phyloP scores from a whole-genome alignment of 1,284 basidiomycete species.

The Malassezia cuniculi region DNA sequence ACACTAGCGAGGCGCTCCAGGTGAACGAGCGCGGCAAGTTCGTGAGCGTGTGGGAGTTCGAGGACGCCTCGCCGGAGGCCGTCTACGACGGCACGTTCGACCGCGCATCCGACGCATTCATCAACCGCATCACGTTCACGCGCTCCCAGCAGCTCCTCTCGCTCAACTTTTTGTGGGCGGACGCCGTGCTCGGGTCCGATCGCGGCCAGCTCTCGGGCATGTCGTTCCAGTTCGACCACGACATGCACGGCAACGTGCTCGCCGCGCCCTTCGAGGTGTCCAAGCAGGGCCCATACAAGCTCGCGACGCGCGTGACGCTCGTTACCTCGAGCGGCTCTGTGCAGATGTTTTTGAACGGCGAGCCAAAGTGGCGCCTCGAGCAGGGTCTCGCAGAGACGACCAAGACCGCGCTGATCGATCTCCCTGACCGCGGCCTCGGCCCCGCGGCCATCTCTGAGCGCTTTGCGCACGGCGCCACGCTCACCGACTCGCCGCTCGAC shows the following conservation, averaged over 20 bases:
- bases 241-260: conserved; percentile 57
- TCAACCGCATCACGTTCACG: conserved; percentile 58
- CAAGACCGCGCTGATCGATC: conserved; percentile 55
- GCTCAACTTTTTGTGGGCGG: conserved; percentile 54
- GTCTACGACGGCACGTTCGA: conserved; percentile 52
- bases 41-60: conserved; percentile 31
- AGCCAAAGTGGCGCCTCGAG: conserved; percentile 64
- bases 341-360: conserved; percentile 59
- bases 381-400: conserved; percentile 62
- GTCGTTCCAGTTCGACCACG: conserved; percentile 61
- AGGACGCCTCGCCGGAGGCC: conserved; percentile 38
- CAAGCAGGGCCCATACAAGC: conserved; percentile 47
- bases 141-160: conserved; percentile 41
- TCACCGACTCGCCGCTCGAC: conserved; percentile 16
- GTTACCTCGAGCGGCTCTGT: conserved; percentile 66
- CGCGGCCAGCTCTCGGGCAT: conserved; percentile 54
- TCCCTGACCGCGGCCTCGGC: conserved; percentile 56
- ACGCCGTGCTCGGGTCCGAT: conserved; percentile 49
- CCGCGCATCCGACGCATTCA: conserved; percentile 52
- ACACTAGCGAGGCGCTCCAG: conserved; percentile 24
- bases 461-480: no score
- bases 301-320: conserved; percentile 52
- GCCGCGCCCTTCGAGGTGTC: conserved; percentile 50
- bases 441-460: conserved; percentile 6
- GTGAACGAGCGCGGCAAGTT: conserved; percentile 23